Conservation (phyloP, 2,329 filamentous ascomycete genomes). For the Colletotrichum cordylinicola region DNA sequence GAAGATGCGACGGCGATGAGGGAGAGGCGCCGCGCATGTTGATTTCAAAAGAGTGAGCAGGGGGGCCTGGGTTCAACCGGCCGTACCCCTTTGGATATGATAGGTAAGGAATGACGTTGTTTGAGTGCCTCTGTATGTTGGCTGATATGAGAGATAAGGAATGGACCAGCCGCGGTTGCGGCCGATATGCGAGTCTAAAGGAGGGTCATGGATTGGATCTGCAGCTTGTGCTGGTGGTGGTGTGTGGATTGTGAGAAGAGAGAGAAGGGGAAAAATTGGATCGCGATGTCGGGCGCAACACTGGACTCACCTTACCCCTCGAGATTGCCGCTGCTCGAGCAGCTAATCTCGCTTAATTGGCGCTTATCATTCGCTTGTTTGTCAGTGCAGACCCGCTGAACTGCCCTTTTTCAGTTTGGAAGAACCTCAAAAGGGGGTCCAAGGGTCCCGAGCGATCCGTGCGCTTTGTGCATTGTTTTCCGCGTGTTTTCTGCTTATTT, state of each 20-base stretch:
- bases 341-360: slow-evolving; percentile 11
- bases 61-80: background rate
- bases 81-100: background rate
- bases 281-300: background rate
- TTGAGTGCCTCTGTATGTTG: background rate
- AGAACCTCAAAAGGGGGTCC: slow-evolving; percentile 5
- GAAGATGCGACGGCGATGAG: slow-evolving; percentile 6
- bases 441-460: background rate
- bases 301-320: background rate
- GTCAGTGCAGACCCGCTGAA: slow-evolving; percentile 8
- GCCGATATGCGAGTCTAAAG: slow-evolving; percentile 14
- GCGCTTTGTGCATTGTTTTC: background rate
- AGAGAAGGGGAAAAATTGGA: background rate
- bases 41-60: background rate
- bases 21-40: slow-evolving; percentile 9
- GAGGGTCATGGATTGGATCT: slow-evolving; percentile 10
- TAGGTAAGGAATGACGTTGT: background rate
- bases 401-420: background rate
- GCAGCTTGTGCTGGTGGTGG: background rate
- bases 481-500: no score
- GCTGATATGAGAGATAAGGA: background rate
- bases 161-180: slow-evolving; percentile 16
- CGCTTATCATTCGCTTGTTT: background rate
- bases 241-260: slow-evolving; percentile 5
- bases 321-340: background rate